phyloP scores from a whole-genome alignment of 2,329 filamentous ascomycete species.

The Trichoderma atroviride region DNA sequence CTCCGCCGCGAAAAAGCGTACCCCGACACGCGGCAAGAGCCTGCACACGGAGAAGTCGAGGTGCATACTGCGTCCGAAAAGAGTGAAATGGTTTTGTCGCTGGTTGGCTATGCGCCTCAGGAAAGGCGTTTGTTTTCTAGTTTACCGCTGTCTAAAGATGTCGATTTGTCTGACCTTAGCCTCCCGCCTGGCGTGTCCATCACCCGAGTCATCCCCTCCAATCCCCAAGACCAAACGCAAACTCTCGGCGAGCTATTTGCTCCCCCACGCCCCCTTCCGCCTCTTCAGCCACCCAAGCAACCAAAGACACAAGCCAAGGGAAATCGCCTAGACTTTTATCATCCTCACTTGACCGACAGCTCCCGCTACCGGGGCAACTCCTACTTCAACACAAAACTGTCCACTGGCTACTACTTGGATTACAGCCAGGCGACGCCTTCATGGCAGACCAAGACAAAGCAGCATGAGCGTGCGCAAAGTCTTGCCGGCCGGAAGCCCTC shows the following conservation, averaged over 20 bases:
- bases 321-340: constrained; percentile 56
- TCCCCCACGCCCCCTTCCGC: constrained; percentile 65
- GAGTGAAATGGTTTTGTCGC: constrained; percentile 67
- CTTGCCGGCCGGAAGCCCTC: constrained; percentile 62
- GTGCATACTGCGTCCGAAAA: constrained; percentile 44
- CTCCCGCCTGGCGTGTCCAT: constrained; percentile 74
- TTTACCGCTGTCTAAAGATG: constrained; percentile 52
- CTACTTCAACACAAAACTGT: constrained; percentile 68
- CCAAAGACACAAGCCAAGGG: constrained; percentile 70
- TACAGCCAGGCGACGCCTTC: constrained; percentile 65
- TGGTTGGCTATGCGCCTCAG: constrained; percentile 74
- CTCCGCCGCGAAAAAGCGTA: constrained; percentile 63
- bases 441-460: constrained; percentile 61
- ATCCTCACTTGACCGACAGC: constrained; percentile 58
- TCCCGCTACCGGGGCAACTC: constrained; percentile 56
- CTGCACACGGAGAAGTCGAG: constrained; percentile 47
- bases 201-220: constrained; percentile 41
- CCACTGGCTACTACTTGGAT: constrained; percentile 71
- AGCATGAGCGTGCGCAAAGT: constrained; percentile 72
- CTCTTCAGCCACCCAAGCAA: constrained; percentile 71
- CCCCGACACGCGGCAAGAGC: constrained; percentile 44
- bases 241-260: constrained; percentile 76
- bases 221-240: constrained; percentile 52
- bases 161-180: constrained; percentile 46
- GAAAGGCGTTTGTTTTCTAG: constrained; percentile 85